Evolutionary conservation across 257 asterid species (phyloP).

Genomic region (Rhazya stricta): DNA sequence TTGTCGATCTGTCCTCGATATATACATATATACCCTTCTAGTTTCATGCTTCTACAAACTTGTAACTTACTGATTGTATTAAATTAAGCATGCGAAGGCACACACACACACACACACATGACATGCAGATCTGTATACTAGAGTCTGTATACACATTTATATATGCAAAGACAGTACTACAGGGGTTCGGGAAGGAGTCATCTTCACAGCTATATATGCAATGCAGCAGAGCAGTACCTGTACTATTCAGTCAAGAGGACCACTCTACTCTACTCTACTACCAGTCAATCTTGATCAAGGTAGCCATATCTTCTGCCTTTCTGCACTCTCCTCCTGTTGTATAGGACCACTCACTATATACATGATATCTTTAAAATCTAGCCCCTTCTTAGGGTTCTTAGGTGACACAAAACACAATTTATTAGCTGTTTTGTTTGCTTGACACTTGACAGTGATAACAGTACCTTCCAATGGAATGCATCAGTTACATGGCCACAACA

Average conservation of each 20-base stretch:
- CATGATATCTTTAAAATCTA: not conserved
- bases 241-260: constrained; percentile 22
- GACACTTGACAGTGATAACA: constrained; percentile 6
- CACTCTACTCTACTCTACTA: constrained; percentile 21
- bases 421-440: not conserved
- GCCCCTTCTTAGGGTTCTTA: constrained; percentile 16
- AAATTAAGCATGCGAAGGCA: not conserved
- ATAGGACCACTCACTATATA: constrained; percentile 24
- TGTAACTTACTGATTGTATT: too few species aligned
- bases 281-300: constrained; percentile 7
- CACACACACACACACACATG: not conserved
- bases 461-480: not conserved
- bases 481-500: constrained; percentile 6
- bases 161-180: not conserved
- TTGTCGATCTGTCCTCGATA: not conserved
- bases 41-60: too few species aligned
- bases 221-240: constrained; percentile 10
- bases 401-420: constrained; percentile 11
- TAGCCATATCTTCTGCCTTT: constrained; percentile 1
- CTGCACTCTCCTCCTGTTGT: constrained; percentile 10
- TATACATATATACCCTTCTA: too few species aligned
- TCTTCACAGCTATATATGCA: constrained; percentile 12
- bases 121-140: not conserved
- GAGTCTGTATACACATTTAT: constrained; percentile 8
- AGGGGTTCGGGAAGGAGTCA: not conserved